Conservation (phyloP, 345 rosid genomes). For the Brassica carinata region DNA sequence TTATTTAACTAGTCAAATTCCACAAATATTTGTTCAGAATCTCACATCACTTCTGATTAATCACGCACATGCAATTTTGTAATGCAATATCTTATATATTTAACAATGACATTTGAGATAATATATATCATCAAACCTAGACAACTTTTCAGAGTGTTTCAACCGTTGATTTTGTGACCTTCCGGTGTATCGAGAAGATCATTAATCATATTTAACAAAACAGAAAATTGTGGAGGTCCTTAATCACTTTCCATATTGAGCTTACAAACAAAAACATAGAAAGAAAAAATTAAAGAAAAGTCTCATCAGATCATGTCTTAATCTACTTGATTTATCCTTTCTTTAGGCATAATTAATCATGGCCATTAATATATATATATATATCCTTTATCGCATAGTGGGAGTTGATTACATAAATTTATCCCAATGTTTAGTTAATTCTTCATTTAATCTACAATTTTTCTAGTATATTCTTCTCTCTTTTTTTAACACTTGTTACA, state of each 20-base stretch:
- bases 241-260: slow-evolving; percentile 36
- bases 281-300: slow-evolving; percentile 38
- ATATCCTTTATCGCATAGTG: too few relatives aligned
- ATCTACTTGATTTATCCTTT: slow-evolving; percentile 32
- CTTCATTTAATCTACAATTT: too few relatives aligned
- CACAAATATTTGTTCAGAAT: background rate
- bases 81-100: slow-evolving; percentile 18
- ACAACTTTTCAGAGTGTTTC: slow-evolving; percentile 8
- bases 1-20: background rate
- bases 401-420: too few relatives aligned
- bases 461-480: too few relatives aligned
- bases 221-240: slow-evolving; percentile 39
- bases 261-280: slow-evolving; percentile 26
- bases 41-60: background rate
- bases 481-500: too few relatives aligned
- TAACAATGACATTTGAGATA: slow-evolving; percentile 26
- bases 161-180: slow-evolving; percentile 32
- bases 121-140: slow-evolving; percentile 23
- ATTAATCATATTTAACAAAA: slow-evolving; percentile 37
- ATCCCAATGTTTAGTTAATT: too few relatives aligned
- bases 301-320: slow-evolving; percentile 38
- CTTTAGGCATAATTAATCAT: slow-evolving; percentile 31
- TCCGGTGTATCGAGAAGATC: slow-evolving; percentile 31
- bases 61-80: background rate
- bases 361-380: slow-evolving; percentile 29